Evolutionary conservation across 805 yeast species (phyloP), one percentile per base, ranked within the genome.

Genomic region (Grigorovia transvaalensis): DNA sequence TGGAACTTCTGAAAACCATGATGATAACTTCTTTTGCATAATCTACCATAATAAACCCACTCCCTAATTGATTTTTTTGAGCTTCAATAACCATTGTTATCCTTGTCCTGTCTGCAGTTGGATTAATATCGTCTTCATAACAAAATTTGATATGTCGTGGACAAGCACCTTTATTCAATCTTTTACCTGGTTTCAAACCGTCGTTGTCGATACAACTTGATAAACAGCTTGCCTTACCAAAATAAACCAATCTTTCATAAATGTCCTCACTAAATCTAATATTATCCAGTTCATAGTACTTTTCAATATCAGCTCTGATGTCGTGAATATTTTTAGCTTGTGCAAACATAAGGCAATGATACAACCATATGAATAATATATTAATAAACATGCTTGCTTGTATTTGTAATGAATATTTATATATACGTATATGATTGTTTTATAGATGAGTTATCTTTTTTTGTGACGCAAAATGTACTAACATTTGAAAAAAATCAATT

Each of bases 1-100:
- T 68, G 0, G 88, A 79, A 5, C 93, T 93, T 66, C 88, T 74
- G 57, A 81, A 82, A 0, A 72, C 77, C 44, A 82, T 63, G 19
- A 76, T 62, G 5, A 85, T 67, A 47, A 74, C 71, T 45, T 71
- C 61, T 19, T 63, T 59, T 2, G 56, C 55, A 54, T 73, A 74
- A 61, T 81, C 85, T 9, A 74, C 67, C 9, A 80, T 78, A 23
- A 79, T 70, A 58, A 67, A 74, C 0, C 85, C 87, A 3, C 81
- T 71, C 0, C 86, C 84, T 15, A 75, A 74, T 20, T 75, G 74
- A 54, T 71, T 59, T 13, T 69, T 68, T 49, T 68, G 72, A 50
- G 75, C 75, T 49, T 69, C 65, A 48, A 76, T 72, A 1, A 73
- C 69, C 35, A 69, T 51, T 19, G 72, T 64, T 1, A 80, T 64